Conservation (phyloP, 805 yeast species). For the Schwanniomyces occidentalis region DNA sequence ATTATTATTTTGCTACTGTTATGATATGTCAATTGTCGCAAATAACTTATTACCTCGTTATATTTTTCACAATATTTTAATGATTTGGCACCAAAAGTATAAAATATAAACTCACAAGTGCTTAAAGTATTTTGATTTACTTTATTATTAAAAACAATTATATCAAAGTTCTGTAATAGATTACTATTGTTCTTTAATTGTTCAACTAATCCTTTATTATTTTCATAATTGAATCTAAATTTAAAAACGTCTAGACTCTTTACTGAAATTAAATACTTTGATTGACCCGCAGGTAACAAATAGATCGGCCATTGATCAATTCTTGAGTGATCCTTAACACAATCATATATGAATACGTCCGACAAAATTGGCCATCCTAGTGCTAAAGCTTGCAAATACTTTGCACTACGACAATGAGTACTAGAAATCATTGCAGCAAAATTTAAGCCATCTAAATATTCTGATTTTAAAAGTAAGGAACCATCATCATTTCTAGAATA, state of each 20-base stretch:
- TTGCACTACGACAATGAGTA: conserved; percentile 62
- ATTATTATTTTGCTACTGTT: conserved; percentile 14
- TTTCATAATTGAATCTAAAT: conserved; percentile 40
- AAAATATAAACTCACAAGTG: conserved; percentile 45
- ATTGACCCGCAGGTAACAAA: conserved; percentile 72
- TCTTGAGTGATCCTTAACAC: conserved; percentile 31
- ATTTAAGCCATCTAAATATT: conserved; percentile 20
- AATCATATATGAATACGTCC: conserved; percentile 53
- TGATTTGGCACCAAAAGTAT: conserved; percentile 44
- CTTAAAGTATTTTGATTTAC: conserved; percentile 27
- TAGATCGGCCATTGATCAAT: conserved; percentile 50
- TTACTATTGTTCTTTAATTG: conserved; percentile 45
- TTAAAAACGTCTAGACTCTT: conserved; percentile 51
- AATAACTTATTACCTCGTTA: conserved; percentile 10
- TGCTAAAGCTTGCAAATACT: conserved; percentile 74
- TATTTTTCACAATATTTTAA: conserved; percentile 11
- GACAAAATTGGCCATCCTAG: conserved; percentile 86
- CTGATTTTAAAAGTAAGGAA: conserved; percentile 10
- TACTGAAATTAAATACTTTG: conserved; percentile 42
- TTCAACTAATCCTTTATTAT: conserved; percentile 26
- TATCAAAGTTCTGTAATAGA: conserved; percentile 29
- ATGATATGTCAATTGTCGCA: neutral
- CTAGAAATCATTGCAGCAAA: conserved; percentile 71
- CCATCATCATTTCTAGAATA: conserved; percentile 10
- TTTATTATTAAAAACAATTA: conserved; percentile 36